Evolutionary conservation across 2,329 filamentous ascomycete genomes (phyloP), one percentile per base, ranked within the genome.

Genomic region (Ascocoryne sarcoides): DNA sequence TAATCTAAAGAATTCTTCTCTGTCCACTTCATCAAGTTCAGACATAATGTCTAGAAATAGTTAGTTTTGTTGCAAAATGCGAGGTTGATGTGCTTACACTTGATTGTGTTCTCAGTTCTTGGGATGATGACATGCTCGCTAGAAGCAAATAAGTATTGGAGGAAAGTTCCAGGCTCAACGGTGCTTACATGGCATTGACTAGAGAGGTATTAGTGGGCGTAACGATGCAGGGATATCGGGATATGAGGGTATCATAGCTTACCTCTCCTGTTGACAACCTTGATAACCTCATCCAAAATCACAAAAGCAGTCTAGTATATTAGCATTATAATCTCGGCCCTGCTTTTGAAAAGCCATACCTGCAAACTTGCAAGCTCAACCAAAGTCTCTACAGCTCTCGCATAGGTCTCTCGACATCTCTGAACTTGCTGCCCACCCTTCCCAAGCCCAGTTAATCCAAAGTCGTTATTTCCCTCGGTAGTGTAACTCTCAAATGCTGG

Each of bases 51-150:
- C 79, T 83, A 43, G 4, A n/a, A 17, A 28, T 21, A 12, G 10
- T 41, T 31, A 39, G 19, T 9, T 18, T 10, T 35, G 4, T n/a
- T 30, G 7, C 10, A 12, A 8, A 10, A 20, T n/a, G 5, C 21
- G 2, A 31, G 2, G 9, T 3, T 10, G 10, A 23, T 9, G 32
- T 26, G 56, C 74, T 52, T 67, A 81, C 81, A 98, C 67, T 95
- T 95, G 70, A 98, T 98, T n/a, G 92, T 98, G 59, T 96, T 98
- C 63, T 98, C 92, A 10, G 92, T 98, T 51, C 92, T 76, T 10
- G 92, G 92, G 56, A 98, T 98, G 54, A 98, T 96, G 54, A 98
- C 86, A 62, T 93, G 84, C 64, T 92, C 85, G 57, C 78, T 84
- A 51, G 17, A 29, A 19, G 32, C 8, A 26, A 26, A 26, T 26